Evolutionary conservation across 495 filamentous ascomycete genomes (phyloP).

Genomic region (Durotheca rogersii): DNA sequence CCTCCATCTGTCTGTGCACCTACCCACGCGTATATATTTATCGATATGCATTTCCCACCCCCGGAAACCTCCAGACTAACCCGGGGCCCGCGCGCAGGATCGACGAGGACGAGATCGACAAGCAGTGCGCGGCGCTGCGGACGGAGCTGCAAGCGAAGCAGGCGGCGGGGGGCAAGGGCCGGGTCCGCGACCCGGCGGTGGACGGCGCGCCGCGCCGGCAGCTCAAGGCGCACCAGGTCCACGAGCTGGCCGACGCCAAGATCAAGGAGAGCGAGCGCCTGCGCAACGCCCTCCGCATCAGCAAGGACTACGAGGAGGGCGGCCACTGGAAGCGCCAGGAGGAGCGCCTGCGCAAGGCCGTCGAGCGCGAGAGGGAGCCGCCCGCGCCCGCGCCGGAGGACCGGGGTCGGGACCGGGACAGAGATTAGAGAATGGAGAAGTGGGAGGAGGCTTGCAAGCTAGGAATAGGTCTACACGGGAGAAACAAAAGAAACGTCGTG

Average conservation of each 20-base stretch:
- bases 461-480: no score
- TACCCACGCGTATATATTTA: no score
- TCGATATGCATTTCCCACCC: no score
- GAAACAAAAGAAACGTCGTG: no score
- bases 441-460: no score
- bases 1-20: not conserved
- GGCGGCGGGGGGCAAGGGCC: no score
- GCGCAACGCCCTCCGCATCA: constrained; percentile 83
- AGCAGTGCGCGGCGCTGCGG: constrained; percentile 61
- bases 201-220: constrained; percentile 47
- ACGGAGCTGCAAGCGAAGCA: constrained; percentile 60
- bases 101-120: constrained; percentile 78
- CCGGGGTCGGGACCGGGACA: constrained; percentile 4
- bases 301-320: constrained; percentile 84
- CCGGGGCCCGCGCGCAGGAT: constrained; percentile 46
- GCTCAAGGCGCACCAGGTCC: constrained; percentile 89
- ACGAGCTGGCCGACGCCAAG: constrained; percentile 95
- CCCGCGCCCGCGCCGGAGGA: constrained; percentile 40
- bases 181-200: no score
- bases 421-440: no score
- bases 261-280: constrained; percentile 91
- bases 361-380: constrained; percentile 54
- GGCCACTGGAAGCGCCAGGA: constrained; percentile 71
- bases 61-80: not conserved
- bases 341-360: constrained; percentile 64